Evolutionary conservation across 83 land plant species (phyloP).

Genomic region (Picea engelmannii): DNA sequence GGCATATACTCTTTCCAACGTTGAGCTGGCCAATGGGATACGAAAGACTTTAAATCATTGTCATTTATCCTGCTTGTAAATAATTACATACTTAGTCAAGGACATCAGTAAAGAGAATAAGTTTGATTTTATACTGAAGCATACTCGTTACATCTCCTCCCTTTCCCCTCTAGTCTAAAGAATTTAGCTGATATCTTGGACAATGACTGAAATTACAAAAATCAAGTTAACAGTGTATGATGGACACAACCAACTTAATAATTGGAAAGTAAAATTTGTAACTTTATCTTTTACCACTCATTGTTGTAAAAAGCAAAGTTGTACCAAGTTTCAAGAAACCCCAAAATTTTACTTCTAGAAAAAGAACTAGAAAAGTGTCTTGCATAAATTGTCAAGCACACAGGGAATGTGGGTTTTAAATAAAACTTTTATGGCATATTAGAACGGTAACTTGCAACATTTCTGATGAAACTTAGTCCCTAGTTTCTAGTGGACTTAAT

Average conservation of each 20-base stretch:
- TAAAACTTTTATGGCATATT: neutral
- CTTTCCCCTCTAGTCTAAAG: neutral
- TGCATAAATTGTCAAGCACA: neutral
- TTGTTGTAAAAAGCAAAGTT: neutral
- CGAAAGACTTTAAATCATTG: conserved; percentile 54
- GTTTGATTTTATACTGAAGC: neutral
- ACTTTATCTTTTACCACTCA: neutral
- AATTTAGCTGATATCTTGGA: neutral
- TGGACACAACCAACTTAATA: neutral
- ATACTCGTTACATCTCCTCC: neutral
- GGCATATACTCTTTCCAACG: conserved; percentile 88
- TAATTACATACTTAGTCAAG: neutral
- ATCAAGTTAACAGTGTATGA: neutral
- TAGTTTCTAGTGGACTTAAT: too few species aligned
- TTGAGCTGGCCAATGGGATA: conserved; percentile 65
- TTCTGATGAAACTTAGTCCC: too few species aligned
- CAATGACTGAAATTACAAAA: neutral
- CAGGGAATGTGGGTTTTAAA: neutral
- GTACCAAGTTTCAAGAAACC: neutral
- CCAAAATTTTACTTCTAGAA: neutral
- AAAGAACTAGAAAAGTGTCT: neutral
- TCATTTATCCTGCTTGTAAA: conserved; percentile 66
- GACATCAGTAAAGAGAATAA: neutral
- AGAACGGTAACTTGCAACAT: too few species aligned
- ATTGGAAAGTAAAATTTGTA: neutral